Base-by-base conservation (phyloP, 2,329 filamentous ascomycete species). In the Aspergillus bombycis region DNA sequence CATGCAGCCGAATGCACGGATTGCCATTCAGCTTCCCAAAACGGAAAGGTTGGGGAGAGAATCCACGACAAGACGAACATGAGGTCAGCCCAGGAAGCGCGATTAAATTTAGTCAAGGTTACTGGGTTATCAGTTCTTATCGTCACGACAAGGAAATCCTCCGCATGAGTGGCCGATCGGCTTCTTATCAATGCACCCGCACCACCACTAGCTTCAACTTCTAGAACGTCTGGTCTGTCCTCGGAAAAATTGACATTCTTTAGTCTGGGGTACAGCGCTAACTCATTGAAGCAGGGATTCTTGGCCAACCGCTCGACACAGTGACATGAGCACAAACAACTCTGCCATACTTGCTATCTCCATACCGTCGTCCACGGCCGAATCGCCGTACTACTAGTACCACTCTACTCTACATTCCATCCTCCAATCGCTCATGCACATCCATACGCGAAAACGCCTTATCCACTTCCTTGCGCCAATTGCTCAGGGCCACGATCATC, bases 381-480 rank as follows among this genome's bases (percentile, higher is more conserved):
- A 52, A 32, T 52, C 4, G n/a, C 48, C 14, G 26, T 52, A n/a
- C 19, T 16, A 26, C 32, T 36, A n/a, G n/a, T n/a, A n/a, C n/a
- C 4, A 36, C 34, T 16, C 12, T 6, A 54, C 55, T 8, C 30
- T 61, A 48, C 45, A 46, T 32, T 26, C 67, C 70, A 59, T 57
- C 65, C 57, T 72, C 71, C 57, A 70, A 54, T 46, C 65, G 58
- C 45, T 78, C 73, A 56, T 72, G 68, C 16, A 79, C 76, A 71
- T 93, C 90, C 81, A 94, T 88, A 62, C 92, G 83, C 61, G 86
- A 83, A 73, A 93, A 88, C 0, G 91, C 91, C 70, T 86, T 89
- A 61, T 84, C 78, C 32, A 94, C 91, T 77, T 94, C 89, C 61
- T 82, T 78, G 1, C 92, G 85, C 92, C 92, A 96, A 68, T 92